Evolutionary conservation across 2,329 filamentous ascomycete genomes (phyloP), one percentile per base, ranked within the genome.

Genomic region (Sporothrix humicola): DNA sequence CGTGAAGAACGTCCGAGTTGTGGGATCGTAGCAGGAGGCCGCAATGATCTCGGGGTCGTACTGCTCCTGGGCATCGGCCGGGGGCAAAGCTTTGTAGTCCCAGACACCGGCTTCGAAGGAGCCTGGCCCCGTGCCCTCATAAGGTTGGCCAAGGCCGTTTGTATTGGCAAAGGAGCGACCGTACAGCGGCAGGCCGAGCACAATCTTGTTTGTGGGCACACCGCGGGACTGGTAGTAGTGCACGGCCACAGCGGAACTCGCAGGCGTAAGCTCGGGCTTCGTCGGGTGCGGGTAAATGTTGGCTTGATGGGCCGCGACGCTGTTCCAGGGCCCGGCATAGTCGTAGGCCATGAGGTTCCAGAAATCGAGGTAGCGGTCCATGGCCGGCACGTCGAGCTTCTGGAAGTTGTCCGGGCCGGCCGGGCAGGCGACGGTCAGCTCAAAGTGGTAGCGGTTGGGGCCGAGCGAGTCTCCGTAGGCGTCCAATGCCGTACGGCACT

Each of bases 321-420:
- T 77, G 78, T 95, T 93, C 94, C 94, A 98, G 2, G 90, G 91
- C 0, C 95, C 95, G 6, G 94, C 90, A 80, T 88, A 97, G 82
- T 97, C 94, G 82, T 97, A 97, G 1, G 92, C 92, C 94, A 97
- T 97, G 58, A 94, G 82, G 80, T 93, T 93, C 91, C 91, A 93
- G 80, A 93, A 93, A 81, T 93, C 91, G 0, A 93, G 85, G 73
- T 88, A 86, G 13, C 79, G 81, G 79, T 93, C 89, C 91, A 93
- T 92, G 73, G 81, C 88, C 0, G 81, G 74, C n/a, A 93, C 82
- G 77, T 91, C 85, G 72, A 93, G 83, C 77, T 87, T 90, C 74
- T 86, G 80, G 81, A 88, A 90, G 81, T 92, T 90, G 73, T 87
- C 81, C 0, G 88, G 80, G 1, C 90, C 90, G 3, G 90, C 90